Base-by-base conservation (phyloP, 768 basidiomycete species). In the Russula brevipes region DNA sequence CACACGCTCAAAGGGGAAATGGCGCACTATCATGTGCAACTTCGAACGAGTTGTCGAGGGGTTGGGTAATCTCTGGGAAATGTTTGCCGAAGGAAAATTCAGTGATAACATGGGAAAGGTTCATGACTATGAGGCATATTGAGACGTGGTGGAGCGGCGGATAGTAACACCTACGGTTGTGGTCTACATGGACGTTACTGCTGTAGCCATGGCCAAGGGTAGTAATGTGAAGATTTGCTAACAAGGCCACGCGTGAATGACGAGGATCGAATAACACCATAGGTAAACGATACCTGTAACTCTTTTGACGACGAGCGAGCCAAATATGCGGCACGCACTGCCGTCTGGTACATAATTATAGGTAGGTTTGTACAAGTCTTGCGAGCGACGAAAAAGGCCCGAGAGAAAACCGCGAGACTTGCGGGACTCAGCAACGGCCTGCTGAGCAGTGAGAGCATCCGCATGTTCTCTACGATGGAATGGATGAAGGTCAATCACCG, bases 51-150 rank as follows among this genome's bases (percentile, higher is more conserved):
- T 93, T 86, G 71, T 98, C 96, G 45, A 99, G 81, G 0, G 96
- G 96, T 72, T 99, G 96, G 0, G 85, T 83, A 54, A 99, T 98
- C 49, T 94, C 89, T 2, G 96, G 96, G 79, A 97, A 98, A 78
- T 89, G 87, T 2, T 94, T 91, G 1, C 96, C 96, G 66, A 98
- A 98, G 0, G 94, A 97, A 72, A 98, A 97, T 74, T 99, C 96
- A 57, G 87, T 87, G 70, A 98, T 94, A 66, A 97, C 86, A 77
- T 98, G 96, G 3, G 92, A 94, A 41, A 99, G 82, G 71, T 99
- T 99, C 92, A 98, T 94, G 68, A 87, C 94, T 96, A 63, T 54
- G 52, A 10, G 53, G 0, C 16, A n/a, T 11, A 42, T 58, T 14
- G 33, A 14, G 31, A 35, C 14, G 16, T 19, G 35, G 52, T 1